Evolutionary conservation across 2,329 filamentous ascomycete genomes (phyloP).

Genomic region (Cladosporium austrohemisphaericum): DNA sequence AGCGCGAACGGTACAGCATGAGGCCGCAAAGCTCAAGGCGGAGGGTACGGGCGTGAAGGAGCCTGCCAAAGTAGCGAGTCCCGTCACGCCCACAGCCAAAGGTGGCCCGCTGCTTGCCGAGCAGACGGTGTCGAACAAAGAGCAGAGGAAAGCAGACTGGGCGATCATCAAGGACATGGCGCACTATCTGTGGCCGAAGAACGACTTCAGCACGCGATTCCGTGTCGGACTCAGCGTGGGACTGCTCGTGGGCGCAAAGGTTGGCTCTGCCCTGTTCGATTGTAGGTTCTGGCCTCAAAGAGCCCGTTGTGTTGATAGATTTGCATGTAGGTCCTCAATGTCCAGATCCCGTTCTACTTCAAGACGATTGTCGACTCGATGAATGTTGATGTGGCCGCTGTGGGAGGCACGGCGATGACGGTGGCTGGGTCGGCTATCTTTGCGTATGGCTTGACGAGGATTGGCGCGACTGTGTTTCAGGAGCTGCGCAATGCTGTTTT

Average conservation of each 20-base stretch:
- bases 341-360: conserved; percentile 98
- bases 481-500: conserved; percentile 95
- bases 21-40: conserved; percentile 26
- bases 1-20: conserved; percentile 24
- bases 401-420: conserved; percentile 84
- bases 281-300: not conserved
- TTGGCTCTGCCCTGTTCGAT: conserved; percentile 31
- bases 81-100: conserved; percentile 33
- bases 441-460: conserved; percentile 80
- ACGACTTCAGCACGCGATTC: conserved; percentile 75
- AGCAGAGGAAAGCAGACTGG: conserved; percentile 96
- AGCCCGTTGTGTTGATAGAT: conserved; percentile 33
- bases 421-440: conserved; percentile 91
- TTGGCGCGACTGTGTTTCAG: conserved; percentile 85
- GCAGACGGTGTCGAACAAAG: conserved; percentile 65
- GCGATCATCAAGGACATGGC: conserved; percentile 98
- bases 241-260: conserved; percentile 83
- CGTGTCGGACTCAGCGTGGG: conserved; percentile 81
- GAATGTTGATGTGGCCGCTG: conserved; percentile 86
- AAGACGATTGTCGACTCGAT: conserved; percentile 96
- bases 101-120: conserved; percentile 60
- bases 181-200: conserved; percentile 90
- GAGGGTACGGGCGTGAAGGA: conserved; percentile 32
- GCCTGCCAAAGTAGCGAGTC: conserved; percentile 28
- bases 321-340: conserved; percentile 66